phyloP scores from a whole-genome alignment of 1,284 basidiomycete genomes.

The Peniophora sp. region DNA sequence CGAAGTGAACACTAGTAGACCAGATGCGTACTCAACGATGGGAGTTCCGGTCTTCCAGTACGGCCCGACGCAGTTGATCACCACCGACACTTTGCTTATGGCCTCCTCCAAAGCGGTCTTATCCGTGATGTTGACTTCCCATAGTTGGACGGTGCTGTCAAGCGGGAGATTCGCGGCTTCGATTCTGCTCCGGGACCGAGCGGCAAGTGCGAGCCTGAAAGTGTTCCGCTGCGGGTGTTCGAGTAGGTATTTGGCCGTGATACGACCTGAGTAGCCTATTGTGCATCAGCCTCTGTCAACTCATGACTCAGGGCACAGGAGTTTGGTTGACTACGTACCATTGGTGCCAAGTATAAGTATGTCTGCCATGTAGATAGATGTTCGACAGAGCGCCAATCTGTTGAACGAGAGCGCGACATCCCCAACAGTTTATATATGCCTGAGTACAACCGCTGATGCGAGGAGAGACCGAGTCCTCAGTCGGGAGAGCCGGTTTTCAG shows the following conservation, averaged over 20 bases:
- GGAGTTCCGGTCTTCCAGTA: constrained; percentile 57
- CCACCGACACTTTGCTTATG: constrained; percentile 48
- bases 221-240: constrained; percentile 48
- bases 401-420: no score
- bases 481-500: no score
- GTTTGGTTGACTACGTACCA: constrained; percentile 22
- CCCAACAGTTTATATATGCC: no score
- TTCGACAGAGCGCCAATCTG: no score
- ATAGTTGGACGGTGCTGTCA: constrained; percentile 30
- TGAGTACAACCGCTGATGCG: no score
- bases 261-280: constrained; percentile 56
- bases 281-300: background rate
- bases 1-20: background rate
- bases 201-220: constrained; percentile 57
- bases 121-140: constrained; percentile 47
- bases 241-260: constrained; percentile 53
- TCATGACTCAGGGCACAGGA: constrained; percentile 3
- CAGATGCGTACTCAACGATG: constrained; percentile 42
- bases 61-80: constrained; percentile 64
- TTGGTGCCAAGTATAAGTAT: constrained; percentile 62
- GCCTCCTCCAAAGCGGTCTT: constrained; percentile 38
- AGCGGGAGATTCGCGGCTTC: constrained; percentile 34
- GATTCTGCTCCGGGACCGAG: constrained; percentile 50
- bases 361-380: constrained; percentile 39
- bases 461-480: no score